phyloP scores from a whole-genome alignment of 768 basidiomycete species.

The Chalciporus piperatus region DNA sequence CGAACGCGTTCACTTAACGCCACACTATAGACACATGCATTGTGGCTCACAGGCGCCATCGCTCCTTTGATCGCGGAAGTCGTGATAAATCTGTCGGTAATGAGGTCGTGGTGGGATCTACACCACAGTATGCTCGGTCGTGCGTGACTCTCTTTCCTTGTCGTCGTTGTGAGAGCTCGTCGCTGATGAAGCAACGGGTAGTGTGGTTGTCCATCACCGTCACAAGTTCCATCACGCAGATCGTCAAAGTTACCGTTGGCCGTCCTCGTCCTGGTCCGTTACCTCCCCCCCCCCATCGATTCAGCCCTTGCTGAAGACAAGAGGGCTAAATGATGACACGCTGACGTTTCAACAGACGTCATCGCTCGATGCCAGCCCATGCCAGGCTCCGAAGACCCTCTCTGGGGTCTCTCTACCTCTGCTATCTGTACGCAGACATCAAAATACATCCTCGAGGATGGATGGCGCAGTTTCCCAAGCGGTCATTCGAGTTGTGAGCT shows the following conservation, averaged over 20 bases:
- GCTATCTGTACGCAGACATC: conserved; percentile 78
- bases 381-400: conserved; percentile 59
- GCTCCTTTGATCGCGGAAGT: conserved; percentile 69
- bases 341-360: conserved; percentile 15
- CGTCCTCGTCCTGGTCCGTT: conserved; percentile 77
- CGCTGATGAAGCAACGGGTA: conserved; percentile 17
- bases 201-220: conserved; percentile 71
- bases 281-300: not conserved
- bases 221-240: conserved; percentile 76
- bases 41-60: conserved; percentile 43
- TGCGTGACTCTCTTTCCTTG: conserved; percentile 4
- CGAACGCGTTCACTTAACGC: not conserved
- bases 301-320: no score
- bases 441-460: conserved; percentile 58
- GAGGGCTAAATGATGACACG: no score
- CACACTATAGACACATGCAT: conserved; percentile 31
- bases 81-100: conserved; percentile 63
- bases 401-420: conserved; percentile 66
- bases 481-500: conserved; percentile 83
- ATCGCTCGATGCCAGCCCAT: conserved; percentile 57
- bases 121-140: conserved; percentile 57
- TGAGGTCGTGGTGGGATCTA: conserved; percentile 84
- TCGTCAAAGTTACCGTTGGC: conserved; percentile 82
- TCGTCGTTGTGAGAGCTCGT: not conserved
- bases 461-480: conserved; percentile 89